Percentiles rank a stretch among this genome's conserved stretches.
Conservation (phyloP, 192 early-diverging fungal species). For the Linnemannia zychae region DNA sequence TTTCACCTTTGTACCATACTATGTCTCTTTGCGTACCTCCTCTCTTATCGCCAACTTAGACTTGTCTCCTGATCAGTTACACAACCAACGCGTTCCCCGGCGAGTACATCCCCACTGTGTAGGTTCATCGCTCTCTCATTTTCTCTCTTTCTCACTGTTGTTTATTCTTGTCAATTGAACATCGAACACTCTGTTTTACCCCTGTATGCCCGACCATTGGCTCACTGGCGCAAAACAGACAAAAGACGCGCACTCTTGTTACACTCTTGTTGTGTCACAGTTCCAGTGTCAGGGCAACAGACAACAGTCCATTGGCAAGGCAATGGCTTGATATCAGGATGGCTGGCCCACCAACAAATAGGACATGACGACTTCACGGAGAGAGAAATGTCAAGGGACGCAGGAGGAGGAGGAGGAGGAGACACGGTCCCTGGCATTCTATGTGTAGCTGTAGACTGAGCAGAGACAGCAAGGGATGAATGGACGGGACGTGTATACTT, state of each 20-base stretch:
- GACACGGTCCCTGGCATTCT: not conserved
- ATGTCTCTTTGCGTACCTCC: not conserved
- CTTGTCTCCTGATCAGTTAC: conserved; percentile 96
- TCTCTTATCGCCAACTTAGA: conserved; percentile 68
- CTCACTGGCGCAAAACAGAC: not conserved
- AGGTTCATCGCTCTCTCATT: conserved; percentile 52
- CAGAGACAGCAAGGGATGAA: not conserved
- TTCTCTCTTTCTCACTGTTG: not conserved
- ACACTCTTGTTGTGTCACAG: not conserved
- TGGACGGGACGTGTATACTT: not conserved
- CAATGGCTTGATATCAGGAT: not conserved
- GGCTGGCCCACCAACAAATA: not conserved
- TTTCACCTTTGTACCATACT: conserved; percentile 6
- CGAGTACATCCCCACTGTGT: conserved; percentile 99
- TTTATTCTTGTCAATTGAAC: not conserved
- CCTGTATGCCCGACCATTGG: not conserved
- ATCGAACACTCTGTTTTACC: not conserved
- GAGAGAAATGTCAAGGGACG: not conserved
- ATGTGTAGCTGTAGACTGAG: not conserved
- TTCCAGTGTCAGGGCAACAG: not conserved
- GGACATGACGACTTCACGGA: not conserved
- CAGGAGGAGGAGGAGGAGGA: too few relatives aligned
- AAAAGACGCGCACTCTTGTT: not conserved
- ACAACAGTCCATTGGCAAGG: not conserved
- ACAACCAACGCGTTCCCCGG: conserved; percentile 99